phyloP scores from a whole-genome alignment of 495 filamentous ascomycete species.

The Chaetomium cochliodes region DNA sequence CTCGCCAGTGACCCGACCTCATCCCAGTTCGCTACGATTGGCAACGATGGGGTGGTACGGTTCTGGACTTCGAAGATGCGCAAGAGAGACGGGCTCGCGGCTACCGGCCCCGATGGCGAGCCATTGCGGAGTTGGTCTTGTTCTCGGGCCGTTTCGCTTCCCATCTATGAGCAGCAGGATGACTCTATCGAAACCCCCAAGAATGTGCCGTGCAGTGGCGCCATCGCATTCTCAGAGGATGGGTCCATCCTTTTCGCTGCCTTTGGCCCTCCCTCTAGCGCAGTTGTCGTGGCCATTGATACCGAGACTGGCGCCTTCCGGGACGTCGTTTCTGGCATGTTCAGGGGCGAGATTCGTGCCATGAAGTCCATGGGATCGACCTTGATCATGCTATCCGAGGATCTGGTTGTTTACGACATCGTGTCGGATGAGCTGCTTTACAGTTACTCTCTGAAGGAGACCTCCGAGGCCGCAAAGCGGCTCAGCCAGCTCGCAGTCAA shows the following conservation, averaged over 20 bases:
- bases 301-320: conserved; percentile 55
- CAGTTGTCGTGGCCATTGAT: conserved; percentile 57
- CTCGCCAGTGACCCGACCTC: conserved; percentile 64
- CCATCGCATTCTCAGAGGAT: conserved; percentile 76
- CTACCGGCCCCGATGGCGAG: conserved; percentile 53
- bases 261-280: conserved; percentile 43
- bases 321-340: conserved; percentile 55
- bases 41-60: conserved; percentile 71
- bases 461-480: conserved; percentile 38
- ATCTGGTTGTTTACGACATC: conserved; percentile 65
- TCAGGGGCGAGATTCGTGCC: conserved; percentile 51
- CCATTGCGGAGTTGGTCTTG: conserved; percentile 71
- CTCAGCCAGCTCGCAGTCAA: conserved; percentile 63
- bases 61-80: conserved; percentile 72
- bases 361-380: conserved; percentile 60
- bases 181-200: conserved; percentile 27
- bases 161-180: conserved; percentile 41
- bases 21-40: conserved; percentile 76
- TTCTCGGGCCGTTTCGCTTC: conserved; percentile 57
- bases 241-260: conserved; percentile 76
- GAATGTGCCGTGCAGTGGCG: conserved; percentile 40
- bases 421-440: conserved; percentile 58
- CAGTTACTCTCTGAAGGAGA: conserved; percentile 43
- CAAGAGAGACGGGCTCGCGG: conserved; percentile 59
- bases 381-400: conserved; percentile 61